Base-by-base conservation (phyloP, 352 stramenopile species). In the Phytopythium chamaehyphon region DNA sequence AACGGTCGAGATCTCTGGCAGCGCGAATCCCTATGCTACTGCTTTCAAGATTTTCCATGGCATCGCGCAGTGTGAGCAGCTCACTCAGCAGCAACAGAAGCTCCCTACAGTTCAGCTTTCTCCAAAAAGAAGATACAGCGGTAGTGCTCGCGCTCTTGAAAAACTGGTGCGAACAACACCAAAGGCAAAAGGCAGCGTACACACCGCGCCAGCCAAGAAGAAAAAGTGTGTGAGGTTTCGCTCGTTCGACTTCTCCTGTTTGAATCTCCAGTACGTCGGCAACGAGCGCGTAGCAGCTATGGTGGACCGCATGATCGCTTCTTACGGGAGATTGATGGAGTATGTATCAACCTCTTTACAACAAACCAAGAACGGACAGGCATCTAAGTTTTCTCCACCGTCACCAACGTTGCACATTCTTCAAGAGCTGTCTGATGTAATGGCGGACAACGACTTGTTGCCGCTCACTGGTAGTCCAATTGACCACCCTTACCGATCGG, bases 191-290 rank as follows among this genome's bases (percentile, higher is more conserved):
- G 28, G 19, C 19, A 10, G 24, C 10, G 24, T 39, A 10, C 3
- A 36, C 9, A 6, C 42, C 11, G 18, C 1, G 19, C 21, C 23
- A 12, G 19, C 19, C 2, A 58, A 59, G 28, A 64, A 26, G 53
- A 73, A 71, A 38, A 80, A 80, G 31, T 62, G 59, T 54, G 73
- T 89, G n/a, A 64, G 72, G 0, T 89, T 89, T 33, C 78, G 66
- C 16, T 79, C 64, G 19, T 89, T 89, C 18, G 72, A 87, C 43
- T 57, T 89, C 2, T 89, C 78, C 7, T 83, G 75, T 22, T 40
- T 87, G 18, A 74, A 73, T 39, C 58, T 89, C 24, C 60, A 81
- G 22, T 87, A 89, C 37, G 62, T 78, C 22, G 64, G 73, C 9
- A 59, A 86, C 36, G 61, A 73, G 36, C 59, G 54, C n/a, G 56